Evolutionary conservation across 1,284 basidiomycete genomes (phyloP).

Genomic region (Trametes versicolor): DNA sequence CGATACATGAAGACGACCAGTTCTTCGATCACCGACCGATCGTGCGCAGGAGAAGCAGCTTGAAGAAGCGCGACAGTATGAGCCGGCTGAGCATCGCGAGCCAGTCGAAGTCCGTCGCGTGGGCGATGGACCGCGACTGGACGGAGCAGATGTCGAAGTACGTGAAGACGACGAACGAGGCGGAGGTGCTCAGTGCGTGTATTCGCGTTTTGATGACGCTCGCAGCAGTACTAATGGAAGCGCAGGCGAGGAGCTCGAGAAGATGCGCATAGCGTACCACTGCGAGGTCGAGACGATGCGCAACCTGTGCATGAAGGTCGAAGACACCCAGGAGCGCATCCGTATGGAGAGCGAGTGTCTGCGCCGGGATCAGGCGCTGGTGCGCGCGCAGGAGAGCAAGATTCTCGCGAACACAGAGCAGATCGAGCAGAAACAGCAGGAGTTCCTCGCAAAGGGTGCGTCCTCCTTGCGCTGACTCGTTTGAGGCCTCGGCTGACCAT

Average conservation of each 20-base stretch:
- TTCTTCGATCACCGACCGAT: slow-evolving; percentile 44
- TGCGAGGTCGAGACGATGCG: slow-evolving; percentile 69
- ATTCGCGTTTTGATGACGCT: background rate
- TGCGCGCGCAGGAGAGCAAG: slow-evolving; percentile 62
- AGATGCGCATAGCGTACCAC: slow-evolving; percentile 62
- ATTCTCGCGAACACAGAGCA: slow-evolving; percentile 61
- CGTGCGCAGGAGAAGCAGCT: slow-evolving; percentile 65
- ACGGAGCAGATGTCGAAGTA: slow-evolving; percentile 65
- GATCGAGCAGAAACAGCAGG: slow-evolving; percentile 63
- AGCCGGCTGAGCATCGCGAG: slow-evolving; percentile 61
- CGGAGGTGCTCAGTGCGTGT: slow-evolving; percentile 63
- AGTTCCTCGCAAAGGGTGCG: slow-evolving; percentile 67
- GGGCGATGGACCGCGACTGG: slow-evolving; percentile 74
- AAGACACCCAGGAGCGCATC: slow-evolving; percentile 61
- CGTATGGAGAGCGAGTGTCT: slow-evolving; percentile 66
- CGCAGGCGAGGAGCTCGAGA: slow-evolving; percentile 63
- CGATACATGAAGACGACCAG: slow-evolving; percentile 43
- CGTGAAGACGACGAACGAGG: slow-evolving; percentile 59
- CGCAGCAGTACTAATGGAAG: background rate
- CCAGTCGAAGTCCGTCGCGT: slow-evolving; percentile 73
- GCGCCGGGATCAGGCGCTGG: slow-evolving; percentile 56
- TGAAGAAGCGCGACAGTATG: slow-evolving; percentile 59
- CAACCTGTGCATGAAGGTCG: slow-evolving; percentile 62
- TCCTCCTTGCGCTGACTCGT: background rate
- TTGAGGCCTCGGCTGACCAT: background rate